Base-by-base conservation (phyloP, 1,284 basidiomycete species). In the Cutaneotrichosporon spelunceum region DNA sequence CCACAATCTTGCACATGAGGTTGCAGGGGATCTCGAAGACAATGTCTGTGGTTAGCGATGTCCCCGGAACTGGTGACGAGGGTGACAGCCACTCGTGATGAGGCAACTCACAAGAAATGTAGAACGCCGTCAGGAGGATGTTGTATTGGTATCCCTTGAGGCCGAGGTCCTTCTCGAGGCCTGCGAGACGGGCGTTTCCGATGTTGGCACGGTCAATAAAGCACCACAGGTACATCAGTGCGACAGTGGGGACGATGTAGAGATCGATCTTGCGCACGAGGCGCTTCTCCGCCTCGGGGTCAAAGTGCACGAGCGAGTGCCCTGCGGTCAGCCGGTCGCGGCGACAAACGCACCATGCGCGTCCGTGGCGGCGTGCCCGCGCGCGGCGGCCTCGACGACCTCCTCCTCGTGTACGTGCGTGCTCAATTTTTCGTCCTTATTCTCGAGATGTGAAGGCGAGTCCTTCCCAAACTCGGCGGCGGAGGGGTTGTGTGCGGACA, bases 181-280 rank as follows among this genome's bases (percentile, higher is more conserved):
- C 68, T 2, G 68, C 68, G 6, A 67, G 56, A 30, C 58, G 48
- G 8, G 68, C 68, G 48, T 68, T 70, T 2, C 63, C 64, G 19
- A 70, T 70, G 42, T 70, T 66, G 39, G 64, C 61, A 6, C 61
- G 56, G 50, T 67, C 50, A 53, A 63, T 66, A 59, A 55, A 68
- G 54, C 48, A 65, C 57, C 59, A 67, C 24, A 63, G 63, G 50
- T 66, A 64, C 44, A 66, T 44, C 44, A 66, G 42, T 1, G 60
- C 50, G 14, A 64, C 63, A 10, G 60, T 64, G 5, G 70, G 66
- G 2, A 69, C 48, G 45, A 69, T 59, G 55, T 62, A 65, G 23
- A 67, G 45, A 56, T 72, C 70, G 2, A 67, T 66, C 60, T 69
- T 69, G 49, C 69, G 63, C 5, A 64, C 50, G 8, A 72, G 61